Evolutionary conservation across 768 basidiomycete genomes (phyloP).

Genomic region (Cystofilobasidium bisporidii): DNA sequence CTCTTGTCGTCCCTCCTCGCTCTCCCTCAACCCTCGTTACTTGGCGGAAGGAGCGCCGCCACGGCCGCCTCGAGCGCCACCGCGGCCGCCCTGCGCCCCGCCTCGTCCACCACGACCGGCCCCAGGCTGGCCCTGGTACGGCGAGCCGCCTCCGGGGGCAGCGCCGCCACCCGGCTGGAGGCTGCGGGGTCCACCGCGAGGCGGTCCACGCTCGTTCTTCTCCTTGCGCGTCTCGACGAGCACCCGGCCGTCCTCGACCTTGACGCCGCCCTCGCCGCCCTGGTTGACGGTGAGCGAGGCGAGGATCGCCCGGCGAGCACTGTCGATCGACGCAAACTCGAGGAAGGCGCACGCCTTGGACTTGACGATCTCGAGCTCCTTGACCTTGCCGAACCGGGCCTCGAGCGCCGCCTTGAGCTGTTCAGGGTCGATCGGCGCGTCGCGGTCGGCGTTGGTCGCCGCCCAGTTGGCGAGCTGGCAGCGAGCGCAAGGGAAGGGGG

Average conservation of each 20-base stretch:
- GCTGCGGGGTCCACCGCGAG: not conserved
- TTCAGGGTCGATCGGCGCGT: constrained; percentile 32
- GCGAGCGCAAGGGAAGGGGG: constrained; percentile 21
- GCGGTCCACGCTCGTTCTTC: constrained; percentile 56
- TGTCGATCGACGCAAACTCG: constrained; percentile 68
- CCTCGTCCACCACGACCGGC: constrained; percentile 1
- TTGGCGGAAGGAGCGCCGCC: not conserved
- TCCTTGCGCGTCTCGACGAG: constrained; percentile 85
- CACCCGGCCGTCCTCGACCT: constrained; percentile 60
- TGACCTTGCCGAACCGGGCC: constrained; percentile 49
- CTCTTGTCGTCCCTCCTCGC: too few relatives aligned
- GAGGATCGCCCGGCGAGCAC: constrained; percentile 75
- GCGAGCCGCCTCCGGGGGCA: not conserved
- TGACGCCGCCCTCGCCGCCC: constrained; percentile 85
- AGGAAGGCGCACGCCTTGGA: constrained; percentile 87
- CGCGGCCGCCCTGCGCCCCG: not conserved
- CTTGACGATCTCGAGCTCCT: constrained; percentile 80
- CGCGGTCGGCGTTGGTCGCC: constrained; percentile 30
- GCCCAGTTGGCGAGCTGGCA: constrained; percentile 41
- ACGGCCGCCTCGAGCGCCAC: not conserved
- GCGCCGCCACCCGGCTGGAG: not conserved
- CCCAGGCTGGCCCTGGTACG: not conserved
- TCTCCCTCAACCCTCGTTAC: not conserved
- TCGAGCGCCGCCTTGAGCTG: constrained; percentile 32
- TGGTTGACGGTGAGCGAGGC: constrained; percentile 55